Base-by-base conservation (phyloP, 768 basidiomycete genomes). In the Leccinum uliginosum region DNA sequence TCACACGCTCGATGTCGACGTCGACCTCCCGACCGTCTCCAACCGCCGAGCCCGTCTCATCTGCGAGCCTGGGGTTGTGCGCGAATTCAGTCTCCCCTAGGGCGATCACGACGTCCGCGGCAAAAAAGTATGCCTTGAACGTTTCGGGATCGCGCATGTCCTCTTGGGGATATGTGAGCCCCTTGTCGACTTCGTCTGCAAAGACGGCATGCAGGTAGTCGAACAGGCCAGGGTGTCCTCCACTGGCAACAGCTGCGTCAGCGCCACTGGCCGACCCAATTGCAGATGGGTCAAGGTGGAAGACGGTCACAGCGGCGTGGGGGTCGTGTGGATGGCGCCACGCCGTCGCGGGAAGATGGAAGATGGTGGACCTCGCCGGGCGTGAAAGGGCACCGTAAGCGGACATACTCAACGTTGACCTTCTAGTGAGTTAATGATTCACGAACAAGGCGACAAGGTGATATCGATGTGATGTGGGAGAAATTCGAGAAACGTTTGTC, bases 141-240 rank as follows among this genome's bases (percentile, higher is more conserved):
- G 77, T 73, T 30, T 80, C 71, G 23, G 77, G 75, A 6, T 75
- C 73, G 52, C 78, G 75, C 17, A 79, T 73, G 40, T 78, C 80
- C 71, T 93, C 89, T 71, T 95, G 93, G 0, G 93, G 93, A 71
- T 95, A 96, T 8, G 93, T 92, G 59, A 75, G 65, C 1, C 94
- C 94, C 47, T 81, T 81, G 55, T 84, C 85, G 12, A 96, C 76
- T 63, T 89, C 91, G 52, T 77, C 76, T n/a, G 83, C 80, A 70
- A 96, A 95, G 24, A 83, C 74, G 30, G 57, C 38, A 59, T 79
- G 78, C 17, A 91, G 78, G 64, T 86, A 80, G 21, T 83, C 78
- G 54, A 89, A 65, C 38, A 93, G 73, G 24, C 82, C 85, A 3
- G 76, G 66, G 21, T 76, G 60, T 24, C 57, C 67, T 6, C 47